Evolutionary conservation across 2,329 filamentous ascomycete species (phyloP), one percentile per base, ranked within the genome.

Genomic region (Claviceps sp.): DNA sequence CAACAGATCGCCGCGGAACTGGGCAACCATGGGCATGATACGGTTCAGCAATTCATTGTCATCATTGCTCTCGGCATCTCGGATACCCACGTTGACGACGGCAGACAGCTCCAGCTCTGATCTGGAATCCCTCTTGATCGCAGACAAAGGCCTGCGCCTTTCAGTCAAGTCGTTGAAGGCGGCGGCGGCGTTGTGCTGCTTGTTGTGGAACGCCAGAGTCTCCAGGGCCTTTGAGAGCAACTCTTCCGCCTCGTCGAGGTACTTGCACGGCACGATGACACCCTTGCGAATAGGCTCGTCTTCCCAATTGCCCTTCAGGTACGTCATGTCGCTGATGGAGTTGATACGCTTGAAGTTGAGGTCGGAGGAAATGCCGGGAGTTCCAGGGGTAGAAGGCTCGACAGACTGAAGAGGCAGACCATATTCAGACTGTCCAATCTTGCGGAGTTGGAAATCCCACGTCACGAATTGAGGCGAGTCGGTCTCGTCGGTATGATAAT

Each of bases 321-420:
- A 95, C 16, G 89, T 88, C 85, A 98, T 88, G 65, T 98, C 93
- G 67, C 89, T 95, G 68, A 98, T 93, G 51, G 93, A 97, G 72
- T 87, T 83, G 63, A 97, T 85, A 60, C 90, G 83, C 72, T 89
- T 87, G 68, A 90, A 86, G 56, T 71, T 68, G 58, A 75, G 74
- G 54, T 81, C 78, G 7, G 53, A 49, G 55, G 52, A 48, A 55
- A 75, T 76, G 24, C 75, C 77, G 14, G 87, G 87, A 1, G 87
- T 91, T 46, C 81, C 81, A n/a, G 89, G 89, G 4, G 87, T 85
- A 9, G 89, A 94, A 36, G 91, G 87, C 57, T 85, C 85, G 16
- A 85, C 85, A 2, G 89, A 89, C 63, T 84, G 80, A 14, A 90
- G 68, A 9, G 89, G 84, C 56, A 94, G 75, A 37, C 90, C 90